Evolutionary conservation across 805 yeast species (phyloP).

Genomic region (Kluyveromyces siamensis): DNA sequence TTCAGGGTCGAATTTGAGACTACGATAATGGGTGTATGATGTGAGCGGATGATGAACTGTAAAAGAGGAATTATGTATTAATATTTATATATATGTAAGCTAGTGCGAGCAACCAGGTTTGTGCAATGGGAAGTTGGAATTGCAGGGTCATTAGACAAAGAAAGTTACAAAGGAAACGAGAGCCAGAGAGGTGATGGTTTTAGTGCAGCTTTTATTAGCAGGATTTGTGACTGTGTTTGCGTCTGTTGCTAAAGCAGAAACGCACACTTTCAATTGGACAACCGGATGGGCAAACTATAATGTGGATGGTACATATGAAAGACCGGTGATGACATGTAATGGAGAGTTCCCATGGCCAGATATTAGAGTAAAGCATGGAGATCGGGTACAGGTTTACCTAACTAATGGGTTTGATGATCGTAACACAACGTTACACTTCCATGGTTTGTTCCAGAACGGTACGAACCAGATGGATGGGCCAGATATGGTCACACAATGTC

Average conservation of each 20-base stretch:
- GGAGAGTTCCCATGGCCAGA: conserved; percentile 79
- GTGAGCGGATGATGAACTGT: background rate
- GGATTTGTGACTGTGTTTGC: background rate
- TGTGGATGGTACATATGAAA: conserved; percentile 32
- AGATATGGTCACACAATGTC: conserved; percentile 81
- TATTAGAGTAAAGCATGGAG: conserved; percentile 68
- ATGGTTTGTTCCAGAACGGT: conserved; percentile 75
- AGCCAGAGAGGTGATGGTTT: background rate
- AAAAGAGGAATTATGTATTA: background rate
- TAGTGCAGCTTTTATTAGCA: background rate
- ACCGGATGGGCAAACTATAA: conserved; percentile 47
- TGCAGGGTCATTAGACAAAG: background rate
- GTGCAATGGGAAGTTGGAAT: background rate
- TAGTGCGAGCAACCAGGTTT: background rate
- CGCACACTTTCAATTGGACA: conserved; percentile 58
- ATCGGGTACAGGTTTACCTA: conserved; percentile 61
- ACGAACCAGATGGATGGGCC: conserved; percentile 86
- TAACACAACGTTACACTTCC: conserved; percentile 74
- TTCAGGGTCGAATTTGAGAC: background rate
- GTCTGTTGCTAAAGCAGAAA: conserved; percentile 17
- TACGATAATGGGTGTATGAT: background rate
- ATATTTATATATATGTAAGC: background rate
- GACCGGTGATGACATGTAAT: conserved; percentile 38
- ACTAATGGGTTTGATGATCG: conserved; percentile 61
- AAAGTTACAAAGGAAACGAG: background rate